Base-by-base conservation (phyloP, 768 basidiomycete genomes). In the Mycena leptocephala region DNA sequence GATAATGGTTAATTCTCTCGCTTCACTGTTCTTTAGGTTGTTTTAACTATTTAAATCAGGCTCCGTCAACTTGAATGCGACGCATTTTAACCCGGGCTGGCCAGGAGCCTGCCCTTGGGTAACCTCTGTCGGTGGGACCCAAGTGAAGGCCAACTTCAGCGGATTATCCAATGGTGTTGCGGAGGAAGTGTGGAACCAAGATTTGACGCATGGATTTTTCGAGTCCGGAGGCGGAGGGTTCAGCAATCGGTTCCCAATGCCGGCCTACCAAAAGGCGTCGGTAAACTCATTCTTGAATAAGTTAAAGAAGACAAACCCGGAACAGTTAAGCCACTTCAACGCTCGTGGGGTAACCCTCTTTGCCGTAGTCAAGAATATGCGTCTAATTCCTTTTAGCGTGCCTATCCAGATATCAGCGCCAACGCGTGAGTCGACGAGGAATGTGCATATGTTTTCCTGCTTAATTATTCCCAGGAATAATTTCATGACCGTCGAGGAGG, bases 121-220 rank as follows among this genome's bases (percentile, higher is more conserved):
- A 13, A 89, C 89, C 3, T 81, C 85, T 3, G 86, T 90, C 18
- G 89, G 89, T 14, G 89, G 87, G 32, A 89, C 89, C 1, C 87
- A 87, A 76, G 79, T 90, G 30, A 85, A 86, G 26, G 81, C 84
- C 5, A 83, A 83, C 39, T 64, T 80, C 3, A 85, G 68, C 24
- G 58, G 41, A 20, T 24, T 82, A 11, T 18, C 37, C 20, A 79
- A 63, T 53, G 79, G 78, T 16, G 73, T 83, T 56, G 77, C 80
- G 30, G 83, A 85, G 71, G 83, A 82, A 46, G 83, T 84, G n/a
- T 83, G 83, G 80, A 83, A 82, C 33, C 74, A 81, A 51, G 80
- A 81, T 26, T 51, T 80, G 26, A 82, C 82, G 30, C 83, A 83
- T 72, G 85, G 84, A 0, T 79, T 82, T 76, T 84, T 83, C 69